These are phyloP conservation scores for Fusarium sulawesiense DNA, from an alignment of 2,329 filamentous ascomycete species.

Conservation along the genomic window DNA sequence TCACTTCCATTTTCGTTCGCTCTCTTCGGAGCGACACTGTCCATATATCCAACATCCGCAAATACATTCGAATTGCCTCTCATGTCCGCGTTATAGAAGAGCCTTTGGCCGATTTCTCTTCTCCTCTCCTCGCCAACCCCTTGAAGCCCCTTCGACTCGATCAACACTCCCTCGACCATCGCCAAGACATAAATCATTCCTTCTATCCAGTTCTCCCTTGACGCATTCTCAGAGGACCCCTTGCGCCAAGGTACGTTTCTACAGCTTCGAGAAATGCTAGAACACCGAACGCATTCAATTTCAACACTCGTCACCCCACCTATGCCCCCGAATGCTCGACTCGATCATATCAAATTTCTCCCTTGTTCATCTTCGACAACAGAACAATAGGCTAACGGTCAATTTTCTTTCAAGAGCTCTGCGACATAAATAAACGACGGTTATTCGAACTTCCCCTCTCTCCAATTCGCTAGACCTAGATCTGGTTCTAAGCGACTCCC, in stretches of 20 bases:
- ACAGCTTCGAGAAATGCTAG: conserved; percentile 6
- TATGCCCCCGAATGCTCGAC: conserved; percentile 7
- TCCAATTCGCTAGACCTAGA: conserved; percentile 27
- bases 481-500: conserved; percentile 37
- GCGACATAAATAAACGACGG: conserved; percentile 13
- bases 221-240: conserved; percentile 20
- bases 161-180: conserved; percentile 32
- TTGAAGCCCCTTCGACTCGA: conserved; percentile 19
- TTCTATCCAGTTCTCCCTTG: conserved; percentile 24
- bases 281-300: background rate
- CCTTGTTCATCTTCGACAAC: background rate
- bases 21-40: conserved; percentile 39
- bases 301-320: conserved; percentile 37
- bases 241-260: conserved; percentile 38
- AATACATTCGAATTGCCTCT: conserved; percentile 35
- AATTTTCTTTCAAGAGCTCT: conserved; percentile 4
- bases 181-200: conserved; percentile 23
- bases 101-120: conserved; percentile 38
- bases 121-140: conserved; percentile 27
- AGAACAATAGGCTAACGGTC: conserved; percentile 24
- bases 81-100: conserved; percentile 54
- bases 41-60: conserved; percentile 2
- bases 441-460: conserved; percentile 10
- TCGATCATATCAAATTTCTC: conserved; percentile 22
- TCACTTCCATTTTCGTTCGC: conserved; percentile 8